A percentile compares a stretch with the other conserved stretches of the same genome.
Conservation (phyloP, 805 yeast species). For the Candida insectorum region DNA sequence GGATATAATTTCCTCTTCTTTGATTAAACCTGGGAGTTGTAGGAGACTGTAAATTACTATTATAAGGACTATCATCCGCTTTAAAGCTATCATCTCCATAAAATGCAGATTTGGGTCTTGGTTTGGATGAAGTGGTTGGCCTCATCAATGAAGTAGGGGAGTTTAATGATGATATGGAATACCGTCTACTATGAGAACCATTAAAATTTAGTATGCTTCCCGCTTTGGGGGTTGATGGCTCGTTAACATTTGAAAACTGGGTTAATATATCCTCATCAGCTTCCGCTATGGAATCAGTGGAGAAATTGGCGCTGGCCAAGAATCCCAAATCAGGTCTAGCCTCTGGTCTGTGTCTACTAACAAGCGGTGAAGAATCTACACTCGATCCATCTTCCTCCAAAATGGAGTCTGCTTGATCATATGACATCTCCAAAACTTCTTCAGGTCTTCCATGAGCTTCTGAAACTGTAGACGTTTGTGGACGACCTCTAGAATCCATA, state of each 20-base stretch:
- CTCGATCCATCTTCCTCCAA: constrained; percentile 6
- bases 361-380: constrained; percentile 9
- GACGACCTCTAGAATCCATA: too few relatives aligned
- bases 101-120: constrained; percentile 36
- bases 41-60: constrained; percentile 1
- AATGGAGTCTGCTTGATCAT: too few relatives aligned
- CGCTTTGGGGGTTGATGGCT: constrained; percentile 4
- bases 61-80: constrained; percentile 5
- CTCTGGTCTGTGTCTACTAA: background rate
- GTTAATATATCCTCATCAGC: constrained; percentile 10
- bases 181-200: constrained; percentile 13
- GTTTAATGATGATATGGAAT: constrained; percentile 18
- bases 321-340: constrained; percentile 19
- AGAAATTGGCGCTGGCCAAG: constrained; percentile 38
- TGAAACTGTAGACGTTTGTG: too few relatives aligned
- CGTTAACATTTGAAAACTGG: background rate
- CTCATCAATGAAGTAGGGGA: constrained; percentile 13
- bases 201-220: constrained; percentile 1
- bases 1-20: constrained; percentile 8
- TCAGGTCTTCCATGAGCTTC: too few relatives aligned
- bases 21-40: background rate
- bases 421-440: too few relatives aligned
- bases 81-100: constrained; percentile 23
- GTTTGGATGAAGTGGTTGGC: constrained; percentile 13
- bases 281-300: constrained; percentile 20